Conservation (phyloP, 2,329 filamentous ascomycete species). For the Chaetomium globosum region DNA sequence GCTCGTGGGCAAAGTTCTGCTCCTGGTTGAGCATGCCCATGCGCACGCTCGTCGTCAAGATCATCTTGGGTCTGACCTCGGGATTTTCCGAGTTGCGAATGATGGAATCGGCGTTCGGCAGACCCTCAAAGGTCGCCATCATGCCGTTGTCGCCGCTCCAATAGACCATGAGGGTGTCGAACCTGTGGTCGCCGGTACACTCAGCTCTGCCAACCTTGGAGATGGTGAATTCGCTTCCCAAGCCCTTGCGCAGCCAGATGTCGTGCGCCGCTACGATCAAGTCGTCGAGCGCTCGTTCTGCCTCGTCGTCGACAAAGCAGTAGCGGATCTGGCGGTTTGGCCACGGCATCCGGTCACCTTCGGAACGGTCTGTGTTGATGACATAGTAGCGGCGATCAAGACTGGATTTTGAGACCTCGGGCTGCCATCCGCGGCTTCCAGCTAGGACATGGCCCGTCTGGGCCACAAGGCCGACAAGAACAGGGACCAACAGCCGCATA, state of each 20-base stretch:
- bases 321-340: conserved; percentile 18
- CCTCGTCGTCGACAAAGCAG: conserved; percentile 12
- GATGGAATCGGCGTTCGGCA: background rate
- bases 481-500: conserved; percentile 3
- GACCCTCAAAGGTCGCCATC: conserved; percentile 16
- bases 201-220: conserved; percentile 3
- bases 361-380: conserved; percentile 11
- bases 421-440: conserved; percentile 3
- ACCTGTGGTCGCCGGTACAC: conserved; percentile 6
- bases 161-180: conserved; percentile 8
- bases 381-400: background rate
- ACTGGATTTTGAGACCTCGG: background rate
- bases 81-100: background rate
- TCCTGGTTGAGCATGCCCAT: conserved; percentile 19
- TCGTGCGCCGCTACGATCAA: background rate
- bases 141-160: conserved; percentile 16
- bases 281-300: background rate
- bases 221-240: conserved; percentile 10
- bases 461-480: conserved; percentile 2
- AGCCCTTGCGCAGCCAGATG: conserved; percentile 10
- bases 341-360: conserved; percentile 15
- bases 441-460: background rate
- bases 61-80: conserved; percentile 1
- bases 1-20: conserved; percentile 15
- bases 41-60: conserved; percentile 2